These are phyloP conservation scores for Trichopus zeylanicus DNA, from an alignment of 116 monocot species.

Conservation along the genomic window DNA sequence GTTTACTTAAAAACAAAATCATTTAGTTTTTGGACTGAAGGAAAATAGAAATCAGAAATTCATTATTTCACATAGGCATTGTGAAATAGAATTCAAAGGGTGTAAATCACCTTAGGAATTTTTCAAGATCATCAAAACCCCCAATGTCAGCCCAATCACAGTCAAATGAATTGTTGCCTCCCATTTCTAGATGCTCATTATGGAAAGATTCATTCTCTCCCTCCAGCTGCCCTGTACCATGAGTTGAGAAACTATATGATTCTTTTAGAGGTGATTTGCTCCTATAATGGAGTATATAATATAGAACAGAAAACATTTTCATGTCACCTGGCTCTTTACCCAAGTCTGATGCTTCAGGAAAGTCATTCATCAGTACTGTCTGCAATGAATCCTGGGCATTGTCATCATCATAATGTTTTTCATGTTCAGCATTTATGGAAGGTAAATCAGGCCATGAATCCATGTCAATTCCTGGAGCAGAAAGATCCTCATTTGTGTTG, in stretches of 20 bases:
- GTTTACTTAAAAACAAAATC: conserved; percentile 7
- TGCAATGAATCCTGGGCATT: conserved; percentile 19
- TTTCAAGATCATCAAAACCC: conserved; percentile 84
- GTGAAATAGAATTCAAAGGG: too few species aligned
- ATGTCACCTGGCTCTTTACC: conserved; percentile 28
- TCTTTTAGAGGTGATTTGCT: conserved; percentile 20
- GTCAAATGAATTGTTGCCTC: conserved; percentile 51
- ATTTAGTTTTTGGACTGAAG: not conserved
- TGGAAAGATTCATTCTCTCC: conserved; percentile 31
- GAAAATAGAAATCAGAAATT: too few species aligned
- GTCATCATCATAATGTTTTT: conserved; percentile 25
- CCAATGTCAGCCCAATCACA: conserved; percentile 83
- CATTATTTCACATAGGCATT: too few species aligned
- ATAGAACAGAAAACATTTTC: conserved; percentile 14
- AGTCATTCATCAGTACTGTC: conserved; percentile 31
- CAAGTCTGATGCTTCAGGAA: conserved; percentile 19
- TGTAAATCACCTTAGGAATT: conserved; percentile 85
- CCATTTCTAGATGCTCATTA: conserved; percentile 34
- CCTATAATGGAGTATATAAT: conserved; percentile 3
- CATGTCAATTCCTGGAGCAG: conserved; percentile 45
- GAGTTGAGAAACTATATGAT: conserved; percentile 22
- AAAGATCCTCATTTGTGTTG: conserved; percentile 35
- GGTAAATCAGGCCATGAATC: conserved; percentile 77
- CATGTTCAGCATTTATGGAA: conserved; percentile 34
- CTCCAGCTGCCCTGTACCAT: conserved; percentile 41